Evolutionary conservation across 2,329 filamentous ascomycete species (phyloP).

Genomic region (Stagonosporopsis chrysanthemi): DNA sequence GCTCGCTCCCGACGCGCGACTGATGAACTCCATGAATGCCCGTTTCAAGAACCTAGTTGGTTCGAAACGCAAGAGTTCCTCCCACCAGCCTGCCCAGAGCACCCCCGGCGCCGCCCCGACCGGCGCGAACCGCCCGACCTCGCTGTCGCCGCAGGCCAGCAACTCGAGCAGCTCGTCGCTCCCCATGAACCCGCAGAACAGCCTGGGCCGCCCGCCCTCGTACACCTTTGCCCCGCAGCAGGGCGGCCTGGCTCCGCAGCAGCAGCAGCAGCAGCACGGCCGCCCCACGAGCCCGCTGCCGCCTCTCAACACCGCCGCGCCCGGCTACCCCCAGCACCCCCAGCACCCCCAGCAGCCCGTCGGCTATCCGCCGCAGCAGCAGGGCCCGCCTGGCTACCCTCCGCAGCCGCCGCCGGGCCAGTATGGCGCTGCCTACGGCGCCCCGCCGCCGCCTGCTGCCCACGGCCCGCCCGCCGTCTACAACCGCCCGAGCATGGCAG

Average conservation of each 20-base stretch:
- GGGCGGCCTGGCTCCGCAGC: constrained; percentile 46
- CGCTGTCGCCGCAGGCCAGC: constrained; percentile 50
- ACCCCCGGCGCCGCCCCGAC: constrained; percentile 46
- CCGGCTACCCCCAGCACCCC: constrained; percentile 53
- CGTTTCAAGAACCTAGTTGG: constrained; percentile 82
- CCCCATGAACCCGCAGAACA: constrained; percentile 64
- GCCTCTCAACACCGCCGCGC: constrained; percentile 62
- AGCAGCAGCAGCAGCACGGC: constrained; percentile 44
- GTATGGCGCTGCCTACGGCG: constrained; percentile 42
- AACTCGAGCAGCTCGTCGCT: constrained; percentile 50
- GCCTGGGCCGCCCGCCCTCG: constrained; percentile 67
- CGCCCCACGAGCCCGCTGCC: constrained; percentile 63
- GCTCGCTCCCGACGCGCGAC: constrained; percentile 35
- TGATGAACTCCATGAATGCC: constrained; percentile 81
- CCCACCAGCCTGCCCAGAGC: constrained; percentile 56
- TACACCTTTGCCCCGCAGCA: constrained; percentile 63
- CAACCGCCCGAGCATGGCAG: constrained; percentile 54
- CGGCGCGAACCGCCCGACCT: constrained; percentile 48
- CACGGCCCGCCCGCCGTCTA: constrained; percentile 44
- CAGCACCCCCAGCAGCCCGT: constrained; percentile 48
- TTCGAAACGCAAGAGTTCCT: constrained; percentile 76
- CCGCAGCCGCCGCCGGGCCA: constrained; percentile 29
- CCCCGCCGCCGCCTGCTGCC: constrained; percentile 39
- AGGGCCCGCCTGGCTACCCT: constrained; percentile 47
- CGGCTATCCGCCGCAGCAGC: constrained; percentile 51